Conservation (phyloP, 495 filamentous ascomycete species). For the Penicillium canescens region DNA sequence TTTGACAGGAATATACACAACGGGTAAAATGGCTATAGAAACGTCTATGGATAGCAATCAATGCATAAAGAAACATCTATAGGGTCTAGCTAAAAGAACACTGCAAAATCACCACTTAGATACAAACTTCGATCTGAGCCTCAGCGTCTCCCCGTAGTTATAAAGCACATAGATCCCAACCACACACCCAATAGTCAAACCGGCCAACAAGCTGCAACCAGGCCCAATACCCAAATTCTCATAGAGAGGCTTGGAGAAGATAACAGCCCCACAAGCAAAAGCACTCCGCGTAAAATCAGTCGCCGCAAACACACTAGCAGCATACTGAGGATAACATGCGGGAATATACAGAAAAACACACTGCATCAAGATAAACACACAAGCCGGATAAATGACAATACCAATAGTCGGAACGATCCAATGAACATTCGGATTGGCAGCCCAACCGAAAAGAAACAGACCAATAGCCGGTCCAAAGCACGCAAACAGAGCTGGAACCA, state of each 20-base stretch:
- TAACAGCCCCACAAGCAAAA: conserved; percentile 49
- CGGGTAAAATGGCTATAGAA: too few species aligned
- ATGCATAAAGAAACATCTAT: too few species aligned
- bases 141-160: conserved; percentile 41
- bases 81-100: neutral
- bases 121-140: conserved; percentile 4
- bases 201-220: conserved; percentile 54
- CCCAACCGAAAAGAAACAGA: conserved; percentile 65
- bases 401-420: conserved; percentile 62
- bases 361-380: conserved; percentile 53
- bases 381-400: conserved; percentile 51
- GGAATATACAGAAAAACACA: conserved; percentile 58
- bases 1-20: too few species aligned
- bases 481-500: conserved; percentile 57
- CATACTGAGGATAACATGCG: conserved; percentile 52
- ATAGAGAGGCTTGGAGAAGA: conserved; percentile 49
- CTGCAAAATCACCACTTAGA: conserved; percentile 5
- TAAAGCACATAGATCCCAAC: conserved; percentile 54
- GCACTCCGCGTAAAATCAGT: conserved; percentile 48
- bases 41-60: too few species aligned
- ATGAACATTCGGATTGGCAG: conserved; percentile 49
- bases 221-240: conserved; percentile 47
- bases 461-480: conserved; percentile 54
- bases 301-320: conserved; percentile 52
- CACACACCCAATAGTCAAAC: conserved; percentile 51